phyloP scores from a whole-genome alignment of 2,329 filamentous ascomycete genomes.

The Canariomyces notabilis region DNA sequence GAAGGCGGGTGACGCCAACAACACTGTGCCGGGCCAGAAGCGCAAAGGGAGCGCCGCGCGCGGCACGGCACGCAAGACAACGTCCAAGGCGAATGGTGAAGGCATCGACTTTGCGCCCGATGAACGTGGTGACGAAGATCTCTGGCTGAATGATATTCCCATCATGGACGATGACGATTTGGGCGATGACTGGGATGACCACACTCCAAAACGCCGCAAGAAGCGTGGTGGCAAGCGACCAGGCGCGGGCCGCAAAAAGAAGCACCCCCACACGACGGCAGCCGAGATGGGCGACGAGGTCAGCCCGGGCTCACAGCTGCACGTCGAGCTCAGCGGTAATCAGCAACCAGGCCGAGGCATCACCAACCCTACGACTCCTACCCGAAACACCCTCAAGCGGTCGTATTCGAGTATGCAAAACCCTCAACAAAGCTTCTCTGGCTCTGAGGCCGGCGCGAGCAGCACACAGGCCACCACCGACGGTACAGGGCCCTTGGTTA shows the following conservation, averaged over 20 bases:
- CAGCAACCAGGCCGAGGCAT: neutral
- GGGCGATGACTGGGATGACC: conserved; percentile 14
- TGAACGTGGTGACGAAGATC: conserved; percentile 13
- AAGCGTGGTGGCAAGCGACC: conserved; percentile 25
- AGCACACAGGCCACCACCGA: neutral
- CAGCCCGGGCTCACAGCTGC: conserved; percentile 6
- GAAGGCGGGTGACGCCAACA: conserved; percentile 4
- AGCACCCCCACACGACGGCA: conserved; percentile 8
- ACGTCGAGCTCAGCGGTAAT: conserved; percentile 1
- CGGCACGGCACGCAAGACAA: conserved; percentile 19
- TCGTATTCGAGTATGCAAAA: conserved; percentile 8
- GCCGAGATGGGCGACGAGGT: conserved; percentile 1
- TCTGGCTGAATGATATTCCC: conserved; percentile 5
- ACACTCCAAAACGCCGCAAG: conserved; percentile 13
- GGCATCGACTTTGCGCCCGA: conserved; percentile 6
- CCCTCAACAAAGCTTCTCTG: conserved; percentile 2
- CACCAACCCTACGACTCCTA: conserved; percentile 2
- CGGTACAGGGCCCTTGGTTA: neutral
- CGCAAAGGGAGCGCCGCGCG: conserved; percentile 16
- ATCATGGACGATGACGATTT: conserved; percentile 19
- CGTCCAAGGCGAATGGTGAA: conserved; percentile 18
- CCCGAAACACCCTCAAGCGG: conserved; percentile 2
- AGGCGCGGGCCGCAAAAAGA: conserved; percentile 26
- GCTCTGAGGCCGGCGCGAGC: neutral
- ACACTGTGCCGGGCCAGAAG: conserved; percentile 6